phyloP scores from a whole-genome alignment of 371 early-diverging fungal genomes.

The Circinella minor region DNA sequence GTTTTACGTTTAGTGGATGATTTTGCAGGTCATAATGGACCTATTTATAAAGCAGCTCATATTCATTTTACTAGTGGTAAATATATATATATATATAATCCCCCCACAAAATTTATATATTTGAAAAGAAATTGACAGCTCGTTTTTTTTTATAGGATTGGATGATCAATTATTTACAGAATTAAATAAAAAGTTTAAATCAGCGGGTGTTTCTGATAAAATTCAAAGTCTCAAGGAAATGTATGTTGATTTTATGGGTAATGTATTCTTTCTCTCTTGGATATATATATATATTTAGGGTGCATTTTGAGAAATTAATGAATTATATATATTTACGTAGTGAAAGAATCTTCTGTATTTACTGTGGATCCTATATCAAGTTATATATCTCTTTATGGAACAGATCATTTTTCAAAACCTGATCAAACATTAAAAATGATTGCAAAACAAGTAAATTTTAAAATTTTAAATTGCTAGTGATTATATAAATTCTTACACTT shows the following conservation, averaged over 20 bases:
- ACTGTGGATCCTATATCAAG: constrained; percentile 72
- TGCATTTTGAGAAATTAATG: too few relatives aligned
- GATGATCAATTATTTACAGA: constrained; percentile 71
- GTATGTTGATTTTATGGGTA: constrained; percentile 74
- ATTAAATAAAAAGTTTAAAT: constrained; percentile 52
- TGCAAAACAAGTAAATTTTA: constrained; percentile 80
- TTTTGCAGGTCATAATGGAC: constrained; percentile 58
- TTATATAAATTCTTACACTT: constrained; percentile 1
- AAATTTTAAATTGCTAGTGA: too few relatives aligned
- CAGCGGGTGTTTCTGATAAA: constrained; percentile 60
- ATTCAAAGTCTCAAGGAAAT: constrained; percentile 77
- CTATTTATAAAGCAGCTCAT: constrained; percentile 81
- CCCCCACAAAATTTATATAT: background rate
- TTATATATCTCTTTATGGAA: constrained; percentile 68
- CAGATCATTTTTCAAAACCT: constrained; percentile 41
- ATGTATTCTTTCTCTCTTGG: background rate
- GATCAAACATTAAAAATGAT: constrained; percentile 66
- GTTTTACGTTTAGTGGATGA: constrained; percentile 85
- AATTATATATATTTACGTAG: constrained; percentile 35
- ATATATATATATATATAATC: too few relatives aligned
- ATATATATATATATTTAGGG: too few relatives aligned
- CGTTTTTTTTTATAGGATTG: constrained; percentile 53
- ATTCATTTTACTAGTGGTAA: constrained; percentile 82
- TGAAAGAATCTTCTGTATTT: constrained; percentile 82
- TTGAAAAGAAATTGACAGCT: constrained; percentile 44